Base-by-base conservation (phyloP, 768 basidiomycete genomes). In the Krasilnikovozyma curviuscula region DNA sequence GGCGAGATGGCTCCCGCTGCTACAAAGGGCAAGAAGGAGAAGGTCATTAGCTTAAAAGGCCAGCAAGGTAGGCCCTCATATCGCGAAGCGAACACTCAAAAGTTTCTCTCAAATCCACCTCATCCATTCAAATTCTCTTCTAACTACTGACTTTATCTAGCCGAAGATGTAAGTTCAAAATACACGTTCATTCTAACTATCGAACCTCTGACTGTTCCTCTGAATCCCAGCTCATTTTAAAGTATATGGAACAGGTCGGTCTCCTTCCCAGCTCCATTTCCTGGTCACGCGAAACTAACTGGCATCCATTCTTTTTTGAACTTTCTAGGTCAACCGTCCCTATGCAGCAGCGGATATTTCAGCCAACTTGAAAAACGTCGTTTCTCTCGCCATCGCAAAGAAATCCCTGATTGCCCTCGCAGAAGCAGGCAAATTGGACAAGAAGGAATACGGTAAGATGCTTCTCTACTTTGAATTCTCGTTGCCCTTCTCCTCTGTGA, bases 331-430 rank as follows among this genome's bases (percentile, higher is more conserved):
- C 31, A 52, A 52, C 40, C 45, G 50, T 3, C 50, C 50, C 2
- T 52, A 41, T 21, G 45, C 45, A 16, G 31, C 50, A 42, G 46
- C 50, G 19, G 50, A 52, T 37, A 46, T 52, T 33, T 52, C 50
- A 12, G 50, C 50, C 25, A 52, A 52, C 44, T 30, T 52, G 44
- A 42, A 47, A n/a, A 32, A 40, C n/a, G 32, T 35, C 24, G 45
- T 52, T 12, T 47, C 45, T 23, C 46, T 46, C 30, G 40, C 50
- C 5, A 28, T 32, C n/a, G 40, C 50, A 5, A 44, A 52, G 31
- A 52, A 52, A 29, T 39, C 50, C 19, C 45, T 52, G 10, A 13
- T 52, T 25, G 24, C 14, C 23, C 45, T 52, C 19, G 21, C 45
- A 1, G 40, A 38, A 1, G 44, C 42, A 31, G 50, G 40, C 3